These are phyloP conservation scores for Tetradesmus obliquus DNA, from an alignment of 139 green algal species.

Conservation along the genomic window DNA sequence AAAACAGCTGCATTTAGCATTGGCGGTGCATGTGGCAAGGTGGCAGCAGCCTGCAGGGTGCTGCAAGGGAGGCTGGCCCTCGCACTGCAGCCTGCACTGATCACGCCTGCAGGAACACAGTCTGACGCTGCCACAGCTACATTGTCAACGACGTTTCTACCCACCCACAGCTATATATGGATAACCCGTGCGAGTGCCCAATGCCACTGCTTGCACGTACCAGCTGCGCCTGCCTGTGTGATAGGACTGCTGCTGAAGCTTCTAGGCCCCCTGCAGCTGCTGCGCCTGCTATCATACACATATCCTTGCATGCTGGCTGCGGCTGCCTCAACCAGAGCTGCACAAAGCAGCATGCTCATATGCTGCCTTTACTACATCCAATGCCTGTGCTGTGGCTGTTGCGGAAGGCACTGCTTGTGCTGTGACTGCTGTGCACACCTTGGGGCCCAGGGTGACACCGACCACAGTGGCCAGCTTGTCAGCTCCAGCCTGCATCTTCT, in stretches of 20 bases:
- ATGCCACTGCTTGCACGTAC: not conserved
- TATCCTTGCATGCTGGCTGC: not conserved
- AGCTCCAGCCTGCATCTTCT: conserved; percentile 96
- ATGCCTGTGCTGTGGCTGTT: not conserved
- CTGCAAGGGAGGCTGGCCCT: too few relatives aligned
- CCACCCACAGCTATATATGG: too few relatives aligned
- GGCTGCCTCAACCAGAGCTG: not conserved
- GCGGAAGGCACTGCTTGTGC: not conserved
- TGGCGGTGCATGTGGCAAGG: not conserved
- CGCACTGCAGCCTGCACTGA: too few relatives aligned
- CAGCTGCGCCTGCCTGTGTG: not conserved
- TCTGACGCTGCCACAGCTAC: too few relatives aligned
- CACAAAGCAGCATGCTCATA: not conserved
- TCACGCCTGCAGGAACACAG: too few relatives aligned
- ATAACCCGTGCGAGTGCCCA: too few relatives aligned
- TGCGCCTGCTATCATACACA: not conserved
- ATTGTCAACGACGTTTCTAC: too few relatives aligned
- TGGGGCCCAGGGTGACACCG: conserved; percentile 99
- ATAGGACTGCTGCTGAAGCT: not conserved
- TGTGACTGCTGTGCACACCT: conserved; percentile 67
- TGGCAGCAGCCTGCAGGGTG: not conserved
- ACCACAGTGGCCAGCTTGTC: conserved; percentile 99
- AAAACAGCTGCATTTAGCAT: too few relatives aligned
- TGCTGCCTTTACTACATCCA: not conserved
- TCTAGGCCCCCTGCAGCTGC: not conserved